A percentile compares a stretch with the other conserved stretches of the same genome.
These are phyloP conservation scores for Wickerhamiella slavikovae DNA, from an alignment of 805 yeast species.

Conservation along the genomic window DNA sequence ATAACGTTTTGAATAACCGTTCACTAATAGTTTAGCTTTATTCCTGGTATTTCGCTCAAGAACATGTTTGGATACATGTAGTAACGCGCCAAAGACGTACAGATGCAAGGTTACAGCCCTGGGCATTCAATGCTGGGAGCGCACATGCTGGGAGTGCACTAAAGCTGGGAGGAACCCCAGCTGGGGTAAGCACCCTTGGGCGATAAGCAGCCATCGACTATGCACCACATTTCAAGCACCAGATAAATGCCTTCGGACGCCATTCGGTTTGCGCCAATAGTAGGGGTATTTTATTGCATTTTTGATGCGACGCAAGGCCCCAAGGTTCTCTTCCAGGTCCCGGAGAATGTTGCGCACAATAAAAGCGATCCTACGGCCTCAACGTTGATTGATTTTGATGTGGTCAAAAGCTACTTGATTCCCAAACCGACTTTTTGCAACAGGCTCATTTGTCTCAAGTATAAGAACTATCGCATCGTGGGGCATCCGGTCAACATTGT, in stretches of 20 bases:
- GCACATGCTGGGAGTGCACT: too few species aligned
- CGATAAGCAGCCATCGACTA: too few species aligned
- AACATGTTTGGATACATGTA: too few species aligned
- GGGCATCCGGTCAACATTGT: constrained; percentile 80
- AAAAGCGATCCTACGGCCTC: constrained; percentile 9
- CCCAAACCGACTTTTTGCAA: constrained; percentile 89
- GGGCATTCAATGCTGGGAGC: too few species aligned
- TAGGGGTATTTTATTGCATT: constrained; percentile 71
- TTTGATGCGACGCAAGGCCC: constrained; percentile 95
- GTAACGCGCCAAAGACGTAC: too few species aligned
- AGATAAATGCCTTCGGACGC: neutral
- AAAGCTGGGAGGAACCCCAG: too few species aligned
- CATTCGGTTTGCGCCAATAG: constrained; percentile 66
- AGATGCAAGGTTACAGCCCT: too few species aligned
- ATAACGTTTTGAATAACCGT: too few species aligned
- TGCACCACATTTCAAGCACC: too few species aligned
- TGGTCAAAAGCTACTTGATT: constrained; percentile 73
- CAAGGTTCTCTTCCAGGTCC: constrained; percentile 77
- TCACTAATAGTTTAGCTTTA: too few species aligned
- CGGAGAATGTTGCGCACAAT: constrained; percentile 49
- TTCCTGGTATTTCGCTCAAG: too few species aligned
- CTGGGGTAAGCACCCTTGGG: too few species aligned
- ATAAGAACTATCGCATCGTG: constrained; percentile 46
- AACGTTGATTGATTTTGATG: constrained; percentile 50
- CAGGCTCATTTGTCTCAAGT: constrained; percentile 51